Conservation (phyloP, 495 filamentous ascomycete genomes). For the Podospora didyma region DNA sequence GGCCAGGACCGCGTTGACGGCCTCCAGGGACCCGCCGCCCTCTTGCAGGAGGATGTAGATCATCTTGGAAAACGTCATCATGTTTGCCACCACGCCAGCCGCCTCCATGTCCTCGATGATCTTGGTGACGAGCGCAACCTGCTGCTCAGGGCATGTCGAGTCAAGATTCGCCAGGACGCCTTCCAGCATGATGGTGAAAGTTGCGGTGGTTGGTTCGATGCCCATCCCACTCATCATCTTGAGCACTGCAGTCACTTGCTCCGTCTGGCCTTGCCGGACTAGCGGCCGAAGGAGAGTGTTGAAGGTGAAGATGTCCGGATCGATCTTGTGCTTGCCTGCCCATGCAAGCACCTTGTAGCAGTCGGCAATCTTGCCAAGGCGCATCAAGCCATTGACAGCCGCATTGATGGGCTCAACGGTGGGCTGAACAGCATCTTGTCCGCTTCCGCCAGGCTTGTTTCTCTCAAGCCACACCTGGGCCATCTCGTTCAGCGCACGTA, state of each 20-base stretch:
- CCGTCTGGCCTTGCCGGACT: conserved; percentile 40
- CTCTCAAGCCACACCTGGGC: conserved; percentile 46
- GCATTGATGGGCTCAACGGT: conserved; percentile 61
- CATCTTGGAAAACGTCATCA: conserved; percentile 57
- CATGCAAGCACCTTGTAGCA: conserved; percentile 53
- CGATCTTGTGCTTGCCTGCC: conserved; percentile 53
- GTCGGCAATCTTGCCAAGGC: conserved; percentile 23
- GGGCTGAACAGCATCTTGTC: conserved; percentile 47
- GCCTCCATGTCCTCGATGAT: conserved; percentile 52
- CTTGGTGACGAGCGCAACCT: conserved; percentile 27
- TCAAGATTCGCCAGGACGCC: conserved; percentile 25
- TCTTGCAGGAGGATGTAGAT: conserved; percentile 56
- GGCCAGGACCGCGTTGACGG: conserved; percentile 55
- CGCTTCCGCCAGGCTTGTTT: conserved; percentile 18
- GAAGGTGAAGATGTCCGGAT: conserved; percentile 60
- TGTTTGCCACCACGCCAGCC: conserved; percentile 50
- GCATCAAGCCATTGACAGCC: conserved; percentile 43
- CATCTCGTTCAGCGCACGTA: conserved; percentile 60
- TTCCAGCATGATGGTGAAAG: conserved; percentile 42
- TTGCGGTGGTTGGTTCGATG: conserved; percentile 35
- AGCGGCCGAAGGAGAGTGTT: conserved; percentile 60
- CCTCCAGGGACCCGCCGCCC: conserved; percentile 35
- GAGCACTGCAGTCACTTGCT: conserved; percentile 39
- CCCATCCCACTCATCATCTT: conserved; percentile 30
- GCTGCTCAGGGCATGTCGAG: conserved; percentile 20